Evolutionary conservation across 2,329 filamentous ascomycete genomes (phyloP), one percentile per base, ranked within the genome.

Genomic region (Ampelomyces quisqualis): DNA sequence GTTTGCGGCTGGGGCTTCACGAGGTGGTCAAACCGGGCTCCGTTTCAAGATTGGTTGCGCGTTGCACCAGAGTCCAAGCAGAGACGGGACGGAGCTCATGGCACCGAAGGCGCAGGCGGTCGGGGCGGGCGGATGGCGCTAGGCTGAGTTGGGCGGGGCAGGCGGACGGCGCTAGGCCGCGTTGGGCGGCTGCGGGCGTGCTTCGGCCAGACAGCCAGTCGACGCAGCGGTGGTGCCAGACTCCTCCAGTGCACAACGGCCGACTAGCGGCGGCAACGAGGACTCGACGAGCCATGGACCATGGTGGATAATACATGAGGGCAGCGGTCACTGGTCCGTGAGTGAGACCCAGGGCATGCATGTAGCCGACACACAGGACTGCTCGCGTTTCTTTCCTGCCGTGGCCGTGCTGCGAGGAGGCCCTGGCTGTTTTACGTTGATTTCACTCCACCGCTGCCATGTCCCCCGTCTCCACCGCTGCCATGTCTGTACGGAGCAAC

Each of bases 351-450:
- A 28, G 6, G 26, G 23, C n/a, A 47, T 43, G 50, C 39, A 55
- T 58, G 55, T 58, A 61, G 38, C 57, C 59, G 56, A 57, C 43
- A 31, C n/a, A n/a, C n/a, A n/a, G n/a, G n/a, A n/a, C n/a, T n/a
- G n/a, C n/a, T n/a, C n/a, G n/a, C n/a, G n/a, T n/a, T n/a, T n/a
- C n/a, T n/a, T n/a, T n/a, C n/a, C n/a, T n/a, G n/a, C n/a, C n/a
- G n/a, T n/a, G n/a, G n/a, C n/a, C n/a, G n/a, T n/a, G n/a, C n/a
- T n/a, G n/a, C n/a, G n/a, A n/a, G n/a, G n/a, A n/a, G n/a, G n/a
- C n/a, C n/a, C n/a, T n/a, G n/a, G 60, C 51, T 56, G 62, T 66
- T 67, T 63, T 52, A 64, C 56, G 60, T 67, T 65, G 62, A 67
- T 67, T 66, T 65, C 62, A 62, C 61, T 60, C 57, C 62, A 57